Evolutionary conservation across 345 rosid species (phyloP).

Genomic region (Adansonia digitata): DNA sequence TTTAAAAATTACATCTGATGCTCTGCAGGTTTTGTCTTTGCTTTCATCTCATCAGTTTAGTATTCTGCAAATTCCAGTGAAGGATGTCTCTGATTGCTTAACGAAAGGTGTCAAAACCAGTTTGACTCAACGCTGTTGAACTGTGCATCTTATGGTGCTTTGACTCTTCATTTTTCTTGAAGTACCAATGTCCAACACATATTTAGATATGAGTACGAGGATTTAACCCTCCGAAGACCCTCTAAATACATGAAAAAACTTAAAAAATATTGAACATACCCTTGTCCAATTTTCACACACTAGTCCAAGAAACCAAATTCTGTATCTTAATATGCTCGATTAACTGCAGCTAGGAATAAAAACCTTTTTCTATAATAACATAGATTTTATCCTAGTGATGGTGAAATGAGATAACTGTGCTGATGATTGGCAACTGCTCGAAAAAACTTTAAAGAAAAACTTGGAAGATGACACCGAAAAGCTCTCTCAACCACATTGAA

Average conservation of each 20-base stretch:
- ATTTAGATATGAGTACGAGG: no score
- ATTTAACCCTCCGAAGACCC: no score
- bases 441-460: not conserved
- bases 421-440: not conserved
- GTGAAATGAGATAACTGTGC: not conserved
- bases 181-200: no score
- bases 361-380: not conserved
- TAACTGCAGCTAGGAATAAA: not conserved
- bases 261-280: no score
- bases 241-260: no score
- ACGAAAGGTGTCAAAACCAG: constrained; percentile 44
- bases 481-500: not conserved
- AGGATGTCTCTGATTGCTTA: constrained; percentile 43
- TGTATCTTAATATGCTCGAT: not conserved
- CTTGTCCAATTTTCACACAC: no score
- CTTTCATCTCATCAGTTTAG: constrained; percentile 57
- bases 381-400: not conserved
- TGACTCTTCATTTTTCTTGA: no score
- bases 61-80: constrained; percentile 52
- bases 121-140: not conserved
- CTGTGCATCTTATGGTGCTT: not conserved
- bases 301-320: no score
- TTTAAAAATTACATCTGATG: constrained; percentile 15
- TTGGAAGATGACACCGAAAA: not conserved
- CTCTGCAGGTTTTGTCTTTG: constrained; percentile 49